Base-by-base conservation (phyloP, 352 stramenopile species). In the Phytophthora gonapodyides region DNA sequence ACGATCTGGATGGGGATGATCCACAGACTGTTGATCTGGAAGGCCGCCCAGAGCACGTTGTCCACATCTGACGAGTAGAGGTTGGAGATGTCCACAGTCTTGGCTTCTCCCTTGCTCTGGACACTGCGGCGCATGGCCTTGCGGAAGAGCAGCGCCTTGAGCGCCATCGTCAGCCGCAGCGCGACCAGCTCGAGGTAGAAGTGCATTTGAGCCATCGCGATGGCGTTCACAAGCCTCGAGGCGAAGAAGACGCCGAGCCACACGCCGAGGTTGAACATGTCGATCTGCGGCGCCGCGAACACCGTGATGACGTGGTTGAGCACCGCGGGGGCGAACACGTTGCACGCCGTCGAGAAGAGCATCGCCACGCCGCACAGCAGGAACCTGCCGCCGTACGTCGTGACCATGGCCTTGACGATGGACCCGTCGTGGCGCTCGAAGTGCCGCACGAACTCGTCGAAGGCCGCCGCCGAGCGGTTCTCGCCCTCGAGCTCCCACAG, bases 191-290 rank as follows among this genome's bases (percentile, higher is more conserved):
- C 61, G 69, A 80, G 1, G 3, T 62, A 49, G 51, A 69, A 82
- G 3, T 24, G 35, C 36, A 64, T 46, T 12, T 86, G 72, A 0
- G 60, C 41, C 2, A 31, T 17, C 7, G 74, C 42, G 8, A 84
- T 13, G 7, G 71, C 62, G 24, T 80, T 71, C 1, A 69, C 13
- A 12, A 88, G 7, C 2, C 65, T 53, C 2, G 72, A 73, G 0
- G 43, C 58, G 48, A 86, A 86, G 66, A 86, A 84, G 12, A 67
- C 62, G n/a, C 41, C 24, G 24, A 84, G 54, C 69, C 79, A 88
- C 1, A 40, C 2, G 7, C 27, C 42, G 0, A 86, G 19, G 19
- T 67, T 44, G 15, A 44, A 13, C 15, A 83, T 27, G 21, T 81
- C 63, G 15, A 84, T 55, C n/a, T 52, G 21, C 0, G 65, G 54